These are phyloP conservation scores for Ceratorhiza oryzae-sativae DNA, from an alignment of 1,284 basidiomycete species.

Conservation along the genomic window DNA sequence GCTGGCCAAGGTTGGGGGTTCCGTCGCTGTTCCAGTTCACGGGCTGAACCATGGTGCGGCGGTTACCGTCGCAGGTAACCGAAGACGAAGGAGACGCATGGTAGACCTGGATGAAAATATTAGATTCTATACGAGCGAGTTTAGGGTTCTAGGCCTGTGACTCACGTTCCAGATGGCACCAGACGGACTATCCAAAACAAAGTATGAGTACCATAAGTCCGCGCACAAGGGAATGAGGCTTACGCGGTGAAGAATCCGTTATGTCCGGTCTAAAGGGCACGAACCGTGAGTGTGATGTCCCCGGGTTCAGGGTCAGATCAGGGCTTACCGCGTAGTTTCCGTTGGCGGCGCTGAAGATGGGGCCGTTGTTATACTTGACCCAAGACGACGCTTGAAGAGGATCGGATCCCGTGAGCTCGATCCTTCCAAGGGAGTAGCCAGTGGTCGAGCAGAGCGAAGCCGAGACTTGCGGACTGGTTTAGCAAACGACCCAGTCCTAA, in stretches of 20 bases:
- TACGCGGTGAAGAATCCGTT: slow-evolving; percentile 47
- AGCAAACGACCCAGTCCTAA: no score
- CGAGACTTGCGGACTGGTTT: slow-evolving; percentile 36
- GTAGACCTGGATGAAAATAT: slow-evolving; percentile 14
- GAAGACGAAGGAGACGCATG: slow-evolving; percentile 33
- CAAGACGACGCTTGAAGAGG: slow-evolving; percentile 51
- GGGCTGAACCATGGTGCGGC: slow-evolving; percentile 34
- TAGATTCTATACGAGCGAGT: no score
- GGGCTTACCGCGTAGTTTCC: slow-evolving; percentile 42
- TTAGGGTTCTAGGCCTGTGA: slow-evolving; percentile 37
- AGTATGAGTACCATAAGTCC: no score
- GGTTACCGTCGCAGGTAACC: slow-evolving; percentile 33
- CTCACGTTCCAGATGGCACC: slow-evolving; percentile 51
- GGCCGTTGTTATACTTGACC: slow-evolving; percentile 42
- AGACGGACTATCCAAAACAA: slow-evolving; percentile 49
- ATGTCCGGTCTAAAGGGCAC: neutral
- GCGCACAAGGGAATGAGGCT: no score
- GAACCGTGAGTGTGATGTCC: no score
- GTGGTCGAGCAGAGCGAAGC: slow-evolving; percentile 36
- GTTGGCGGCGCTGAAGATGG: slow-evolving; percentile 27
- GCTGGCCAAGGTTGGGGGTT: slow-evolving; percentile 30
- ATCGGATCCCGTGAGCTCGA: slow-evolving; percentile 52
- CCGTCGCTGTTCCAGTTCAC: slow-evolving; percentile 23
- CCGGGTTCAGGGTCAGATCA: neutral
- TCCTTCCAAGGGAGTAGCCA: slow-evolving; percentile 42